Evolutionary conservation across 495 filamentous ascomycete species (phyloP).

Genomic region (Aspergillus affinis): DNA sequence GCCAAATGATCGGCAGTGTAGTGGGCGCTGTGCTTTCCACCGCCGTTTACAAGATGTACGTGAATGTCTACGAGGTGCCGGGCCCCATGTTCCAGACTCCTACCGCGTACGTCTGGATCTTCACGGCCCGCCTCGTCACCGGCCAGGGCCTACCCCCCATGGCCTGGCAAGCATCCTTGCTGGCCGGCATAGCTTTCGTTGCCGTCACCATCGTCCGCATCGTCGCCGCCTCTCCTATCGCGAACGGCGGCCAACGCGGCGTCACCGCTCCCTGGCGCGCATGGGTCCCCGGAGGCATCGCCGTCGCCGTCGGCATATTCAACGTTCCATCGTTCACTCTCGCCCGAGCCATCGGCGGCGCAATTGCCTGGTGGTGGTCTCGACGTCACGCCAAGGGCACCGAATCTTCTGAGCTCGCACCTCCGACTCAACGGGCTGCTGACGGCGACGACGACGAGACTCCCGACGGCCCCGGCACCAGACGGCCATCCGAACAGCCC

Average conservation of each 20-base stretch:
- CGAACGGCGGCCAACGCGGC: constrained; percentile 23
- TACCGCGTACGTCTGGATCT: constrained; percentile 94
- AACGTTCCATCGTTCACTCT: constrained; percentile 96
- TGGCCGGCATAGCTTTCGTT: constrained; percentile 69
- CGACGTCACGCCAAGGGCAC: constrained; percentile 24
- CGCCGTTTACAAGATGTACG: constrained; percentile 88
- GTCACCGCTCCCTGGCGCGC: constrained; percentile 39
- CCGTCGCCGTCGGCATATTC: constrained; percentile 96
- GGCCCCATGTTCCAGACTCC: constrained; percentile 90
- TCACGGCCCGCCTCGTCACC: constrained; percentile 91
- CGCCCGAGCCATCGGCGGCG: constrained; percentile 80
- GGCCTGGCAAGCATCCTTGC: constrained; percentile 73
- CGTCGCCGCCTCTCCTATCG: constrained; percentile 42
- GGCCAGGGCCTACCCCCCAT: constrained; percentile 83
- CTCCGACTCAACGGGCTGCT: background rate
- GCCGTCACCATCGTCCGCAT: constrained; percentile 67
- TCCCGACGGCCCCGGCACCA: constrained; percentile 1
- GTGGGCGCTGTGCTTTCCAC: constrained; percentile 88
- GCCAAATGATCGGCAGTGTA: constrained; percentile 86
- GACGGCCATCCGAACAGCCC: constrained; percentile 25
- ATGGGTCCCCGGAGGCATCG: constrained; percentile 85
- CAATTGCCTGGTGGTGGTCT: constrained; percentile 74
- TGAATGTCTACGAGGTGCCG: constrained; percentile 82
- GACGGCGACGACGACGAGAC: background rate
- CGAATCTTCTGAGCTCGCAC: background rate